Conservation (phyloP, 2,329 filamentous ascomycete genomes). For the Nannizziopsis arthrosporioides region DNA sequence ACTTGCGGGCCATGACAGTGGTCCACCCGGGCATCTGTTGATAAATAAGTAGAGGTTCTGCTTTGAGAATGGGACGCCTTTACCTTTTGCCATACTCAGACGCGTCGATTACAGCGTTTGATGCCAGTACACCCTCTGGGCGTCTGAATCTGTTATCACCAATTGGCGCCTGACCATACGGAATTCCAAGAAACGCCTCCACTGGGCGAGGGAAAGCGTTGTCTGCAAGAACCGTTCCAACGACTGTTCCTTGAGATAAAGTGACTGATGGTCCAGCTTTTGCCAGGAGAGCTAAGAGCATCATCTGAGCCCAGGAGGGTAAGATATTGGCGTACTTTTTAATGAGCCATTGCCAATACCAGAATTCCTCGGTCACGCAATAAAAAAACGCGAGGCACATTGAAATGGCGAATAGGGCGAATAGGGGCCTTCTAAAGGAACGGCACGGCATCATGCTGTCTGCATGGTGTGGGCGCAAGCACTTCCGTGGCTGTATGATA, state of each 20-base stretch:
- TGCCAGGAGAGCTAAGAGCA: conserved; percentile 4
- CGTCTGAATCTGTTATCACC: conserved; percentile 39
- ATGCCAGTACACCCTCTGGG: conserved; percentile 23
- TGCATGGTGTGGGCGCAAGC: background rate
- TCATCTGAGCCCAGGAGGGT: conserved; percentile 10
- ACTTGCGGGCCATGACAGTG: conserved; percentile 19
- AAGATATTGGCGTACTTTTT: conserved; percentile 8
- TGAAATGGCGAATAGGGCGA: background rate
- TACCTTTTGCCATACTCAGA: conserved; percentile 24
- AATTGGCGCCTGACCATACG: conserved; percentile 39
- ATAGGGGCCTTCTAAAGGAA: background rate
- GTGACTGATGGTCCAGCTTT: conserved; percentile 13
- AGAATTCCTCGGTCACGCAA: background rate
- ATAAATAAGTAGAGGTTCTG: conserved; percentile 1
- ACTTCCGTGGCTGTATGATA: background rate
- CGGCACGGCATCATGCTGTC: background rate
- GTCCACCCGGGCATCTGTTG: conserved; percentile 12
- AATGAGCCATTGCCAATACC: conserved; percentile 7
- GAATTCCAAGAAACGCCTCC: conserved; percentile 39
- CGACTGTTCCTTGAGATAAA: conserved; percentile 23
- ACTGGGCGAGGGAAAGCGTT: conserved; percentile 19
- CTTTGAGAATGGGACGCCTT: background rate
- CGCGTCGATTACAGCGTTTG: conserved; percentile 26
- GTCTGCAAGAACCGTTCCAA: conserved; percentile 21
- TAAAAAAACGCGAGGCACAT: background rate